These are phyloP conservation scores for Leccinum huronense DNA, from an alignment of 1,284 basidiomycete genomes.

Conservation along the genomic window DNA sequence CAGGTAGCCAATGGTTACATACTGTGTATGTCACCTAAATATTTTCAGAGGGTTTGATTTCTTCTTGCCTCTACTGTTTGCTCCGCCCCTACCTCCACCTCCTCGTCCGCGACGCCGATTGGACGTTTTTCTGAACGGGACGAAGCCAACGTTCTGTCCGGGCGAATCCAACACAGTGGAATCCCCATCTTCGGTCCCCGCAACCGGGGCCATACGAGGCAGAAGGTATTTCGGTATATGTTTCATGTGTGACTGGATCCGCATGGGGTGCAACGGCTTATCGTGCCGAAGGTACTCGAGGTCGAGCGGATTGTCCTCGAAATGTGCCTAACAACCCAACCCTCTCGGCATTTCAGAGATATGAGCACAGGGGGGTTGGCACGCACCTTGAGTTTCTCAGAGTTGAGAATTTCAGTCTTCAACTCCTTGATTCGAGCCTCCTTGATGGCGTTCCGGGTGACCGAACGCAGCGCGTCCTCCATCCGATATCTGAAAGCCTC, in stretches of 20 bases:
- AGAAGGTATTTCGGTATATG: conserved; percentile 94
- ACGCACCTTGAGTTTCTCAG: conserved; percentile 90
- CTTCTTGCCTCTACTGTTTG: conserved; percentile 48
- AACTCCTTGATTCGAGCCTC: conserved; percentile 95
- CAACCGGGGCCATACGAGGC: conserved; percentile 71
- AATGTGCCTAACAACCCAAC: conserved; percentile 71
- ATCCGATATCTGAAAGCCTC: conserved; percentile 99
- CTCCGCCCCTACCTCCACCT: conserved; percentile 41
- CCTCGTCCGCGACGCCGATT: conserved; percentile 47
- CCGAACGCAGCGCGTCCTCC: conserved; percentile 91
- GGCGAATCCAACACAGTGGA: conserved; percentile 23
- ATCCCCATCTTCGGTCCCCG: conserved; percentile 31
- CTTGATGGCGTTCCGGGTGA: conserved; percentile 82
- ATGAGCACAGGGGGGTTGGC: not conserved
- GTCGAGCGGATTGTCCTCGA: conserved; percentile 96
- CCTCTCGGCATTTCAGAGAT: conserved; percentile 9
- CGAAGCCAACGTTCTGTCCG: conserved; percentile 48
- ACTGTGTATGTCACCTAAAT: conserved; percentile 48
- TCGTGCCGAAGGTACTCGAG: conserved; percentile 94
- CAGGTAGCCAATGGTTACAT: not conserved
- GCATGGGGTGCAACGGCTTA: conserved; percentile 85
- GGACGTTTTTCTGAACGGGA: conserved; percentile 67
- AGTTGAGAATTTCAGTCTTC: conserved; percentile 91
- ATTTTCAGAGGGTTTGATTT: conserved; percentile 77
- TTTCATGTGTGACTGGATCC: conserved; percentile 92